These are phyloP conservation scores for Cryptococcus maquisensis DNA, from an alignment of 1,284 basidiomycete species.

Conservation along the genomic window DNA sequence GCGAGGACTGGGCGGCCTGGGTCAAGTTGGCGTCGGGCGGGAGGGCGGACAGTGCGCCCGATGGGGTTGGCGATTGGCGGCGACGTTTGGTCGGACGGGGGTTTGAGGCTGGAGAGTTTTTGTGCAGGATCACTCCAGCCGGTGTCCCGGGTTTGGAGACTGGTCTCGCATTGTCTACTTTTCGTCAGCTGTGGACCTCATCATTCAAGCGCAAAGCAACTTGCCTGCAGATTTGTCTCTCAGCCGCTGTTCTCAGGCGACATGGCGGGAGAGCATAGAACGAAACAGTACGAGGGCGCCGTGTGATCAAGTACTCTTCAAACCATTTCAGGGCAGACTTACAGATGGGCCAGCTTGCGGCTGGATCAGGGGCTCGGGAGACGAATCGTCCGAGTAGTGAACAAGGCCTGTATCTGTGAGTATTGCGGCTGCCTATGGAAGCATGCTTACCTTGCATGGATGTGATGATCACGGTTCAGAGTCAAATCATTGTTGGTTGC, in stretches of 20 bases:
- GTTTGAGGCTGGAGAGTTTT: neutral
- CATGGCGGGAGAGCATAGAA: neutral
- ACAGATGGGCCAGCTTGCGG: constrained; percentile 20
- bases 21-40: constrained; percentile 21
- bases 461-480: no score
- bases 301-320: constrained; percentile 26
- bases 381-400: constrained; percentile 28
- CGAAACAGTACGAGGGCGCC: constrained; percentile 16
- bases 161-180: neutral
- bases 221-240: constrained; percentile 8
- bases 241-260: constrained; percentile 7
- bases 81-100: constrained; percentile 9
- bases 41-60: neutral
- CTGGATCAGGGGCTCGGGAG: constrained; percentile 1
- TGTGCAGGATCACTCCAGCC: constrained; percentile 2
- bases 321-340: constrained; percentile 7
- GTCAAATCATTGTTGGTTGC: no score
- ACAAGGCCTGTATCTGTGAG: constrained; percentile 15
- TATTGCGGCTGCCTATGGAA: no score
- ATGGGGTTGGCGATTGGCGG: constrained; percentile 4
- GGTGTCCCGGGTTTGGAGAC: constrained; percentile 2
- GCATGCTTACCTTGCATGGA: no score
- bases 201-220: neutral
- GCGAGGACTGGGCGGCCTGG: constrained; percentile 23
- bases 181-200: no score